Percentiles rank a stretch among this genome's conserved stretches.
Evolutionary conservation across 2,329 filamentous ascomycete species (phyloP).

Genomic region (Diplodia scrobiculata): DNA sequence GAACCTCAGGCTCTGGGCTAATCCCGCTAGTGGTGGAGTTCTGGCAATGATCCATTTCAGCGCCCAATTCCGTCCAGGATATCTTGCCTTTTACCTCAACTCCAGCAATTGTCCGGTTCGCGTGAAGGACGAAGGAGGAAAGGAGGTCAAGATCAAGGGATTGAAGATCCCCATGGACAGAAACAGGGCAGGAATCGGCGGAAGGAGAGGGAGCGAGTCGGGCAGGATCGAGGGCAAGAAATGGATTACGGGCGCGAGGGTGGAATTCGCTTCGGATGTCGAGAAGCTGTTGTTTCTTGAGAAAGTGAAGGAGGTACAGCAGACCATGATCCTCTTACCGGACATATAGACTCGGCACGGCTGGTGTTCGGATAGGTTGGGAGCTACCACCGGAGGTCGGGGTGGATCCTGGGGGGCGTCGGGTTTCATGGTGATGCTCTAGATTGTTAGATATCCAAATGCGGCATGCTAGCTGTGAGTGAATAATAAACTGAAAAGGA

Average conservation of each 20-base stretch:
- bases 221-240: conserved; percentile 42
- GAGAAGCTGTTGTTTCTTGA: conserved; percentile 48
- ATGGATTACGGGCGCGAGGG: conserved; percentile 46
- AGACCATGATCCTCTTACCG: conserved; percentile 44
- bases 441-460: conserved; percentile 7
- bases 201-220: conserved; percentile 11
- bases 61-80: conserved; percentile 49
- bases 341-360: conserved; percentile 35
- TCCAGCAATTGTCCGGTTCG: conserved; percentile 42
- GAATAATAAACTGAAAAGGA: background rate
- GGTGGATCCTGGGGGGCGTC: background rate
- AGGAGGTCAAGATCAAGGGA: conserved; percentile 48
- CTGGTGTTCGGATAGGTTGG: background rate
- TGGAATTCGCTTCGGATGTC: conserved; percentile 50
- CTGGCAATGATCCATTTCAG: conserved; percentile 51
- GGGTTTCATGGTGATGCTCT: background rate
- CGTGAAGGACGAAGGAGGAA: conserved; percentile 47
- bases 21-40: conserved; percentile 48
- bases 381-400: background rate
- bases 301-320: conserved; percentile 45
- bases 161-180: conserved; percentile 43
- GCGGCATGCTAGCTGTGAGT: background rate
- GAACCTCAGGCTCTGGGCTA: conserved; percentile 52
- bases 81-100: conserved; percentile 52
- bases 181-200: conserved; percentile 12